Evolutionary conservation across 306 rosid genomes (phyloP), one percentile per base, ranked within the genome.

Genomic region (Prosopis cineraria): DNA sequence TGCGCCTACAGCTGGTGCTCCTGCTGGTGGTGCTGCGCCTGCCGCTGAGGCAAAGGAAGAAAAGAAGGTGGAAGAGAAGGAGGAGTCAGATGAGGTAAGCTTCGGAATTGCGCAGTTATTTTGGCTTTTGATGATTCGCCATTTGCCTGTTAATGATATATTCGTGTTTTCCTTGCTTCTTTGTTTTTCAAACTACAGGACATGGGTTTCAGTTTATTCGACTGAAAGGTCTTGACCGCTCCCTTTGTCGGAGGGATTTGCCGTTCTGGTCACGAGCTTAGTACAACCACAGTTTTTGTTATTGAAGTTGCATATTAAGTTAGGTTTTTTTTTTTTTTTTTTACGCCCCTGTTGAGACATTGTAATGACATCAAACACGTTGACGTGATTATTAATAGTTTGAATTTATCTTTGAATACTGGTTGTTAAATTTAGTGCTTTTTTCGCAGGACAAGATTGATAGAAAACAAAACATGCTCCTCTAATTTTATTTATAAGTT

Each of bases 11-110:
- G 90, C 78, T 7, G 87, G 82, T 31, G 90, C 75, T 19, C 78
- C 77, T 12, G 79, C 39, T 58, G 88, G 77, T 17, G 83, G 81
- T 16, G 87, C 87, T 0, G 88, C 94, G 29, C 84, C 90, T 13
- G 87, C 92, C 66, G 90, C 91, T 0, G 97, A 86, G 82, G 81
- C 89, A 0, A 91, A 91, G 88, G 89, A 89, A 43, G 94, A 91
- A 8, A 88, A 91, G 92, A 91, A 91, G 80, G 92, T 75, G 0
- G 97, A 91, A 84, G 94, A 88, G 82, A 91, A 91, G 73, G 94
- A 89, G 44, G 97, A 91, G 72, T 86, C 94, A 0, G 97, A 91
- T 68, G 97, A 91, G 17, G 97, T 91, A 83, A 89, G 88, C 70
- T 48, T 72, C 11, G 2, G 5, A 20, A 3, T 62, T 53, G 20